Evolutionary conservation across 192 early-diverging fungal genomes (phyloP), one percentile per base, ranked within the genome.

Genomic region (Rhizophagus sp.): DNA sequence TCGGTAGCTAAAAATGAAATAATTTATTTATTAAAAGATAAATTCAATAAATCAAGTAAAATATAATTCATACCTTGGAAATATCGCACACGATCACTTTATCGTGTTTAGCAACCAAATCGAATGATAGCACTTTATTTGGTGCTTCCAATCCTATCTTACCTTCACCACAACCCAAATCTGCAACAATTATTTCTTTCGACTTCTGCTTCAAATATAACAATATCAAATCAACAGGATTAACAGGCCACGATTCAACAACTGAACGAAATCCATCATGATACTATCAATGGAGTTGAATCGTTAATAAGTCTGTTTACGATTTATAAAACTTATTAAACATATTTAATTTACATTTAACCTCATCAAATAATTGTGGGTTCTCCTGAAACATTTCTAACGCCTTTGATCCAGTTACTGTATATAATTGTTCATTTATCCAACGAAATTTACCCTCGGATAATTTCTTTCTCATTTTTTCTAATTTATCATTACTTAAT

Each of bases 151-250:
- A 89, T 1, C 94, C 94, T 81, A 99, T 88, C 84, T 90, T 92
- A 15, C 96, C 98, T 82, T 98, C 98, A 33, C 98, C 98, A 79
- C 98, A 99, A 22, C 98, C 98, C 83, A 99, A 86, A 87, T 99
- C 98, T 2, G 94, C 97, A 62, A 99, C 84, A 4, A 93, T 88
- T 3, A 86, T 88, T 36, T 81, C 81, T 77, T 85, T 84, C 64
- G 90, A 84, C 65, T 86, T 82, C 22, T 81, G 62, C 62, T 82
- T 82, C 27, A 99, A 82, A 73, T 93, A 83, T 2, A 85, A 78
- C 78, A 97, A 93, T 78, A 96, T 92, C 8, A 94, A 82, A 81
- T 98, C 95, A 2, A 98, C 92, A 1, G 98, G 98, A 82, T 99
- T 99, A 27, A 87, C 87, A 1, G 97, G 97, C 98, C 98, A 99